Evolutionary conservation across 139 green algal genomes (phyloP).

Genomic region (Yamagishiella unicocca): DNA sequence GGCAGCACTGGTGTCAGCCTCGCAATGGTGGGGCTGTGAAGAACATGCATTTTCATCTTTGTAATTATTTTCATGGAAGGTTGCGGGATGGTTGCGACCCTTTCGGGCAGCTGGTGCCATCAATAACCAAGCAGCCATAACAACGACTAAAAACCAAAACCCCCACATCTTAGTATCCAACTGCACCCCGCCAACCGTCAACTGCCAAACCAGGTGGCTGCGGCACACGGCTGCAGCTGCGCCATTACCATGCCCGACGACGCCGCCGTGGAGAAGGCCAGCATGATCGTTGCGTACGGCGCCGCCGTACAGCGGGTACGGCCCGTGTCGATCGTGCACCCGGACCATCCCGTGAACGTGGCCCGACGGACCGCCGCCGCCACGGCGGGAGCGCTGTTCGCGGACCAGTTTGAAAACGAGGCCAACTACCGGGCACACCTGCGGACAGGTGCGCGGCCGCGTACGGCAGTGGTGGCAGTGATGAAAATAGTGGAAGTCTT

Average conservation of each 20-base stretch:
- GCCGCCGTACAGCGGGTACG: conserved; percentile 86
- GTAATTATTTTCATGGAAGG: no score
- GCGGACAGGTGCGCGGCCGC: background rate
- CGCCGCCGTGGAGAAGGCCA: conserved; percentile 89
- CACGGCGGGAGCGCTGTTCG: conserved; percentile 82
- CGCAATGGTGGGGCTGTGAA: conserved; percentile 85
- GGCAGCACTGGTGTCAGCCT: conserved; percentile 92
- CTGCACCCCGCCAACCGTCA: no score
- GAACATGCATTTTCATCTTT: no score
- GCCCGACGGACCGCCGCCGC: conserved; percentile 71
- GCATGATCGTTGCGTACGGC: conserved; percentile 75
- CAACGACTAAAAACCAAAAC: no score
- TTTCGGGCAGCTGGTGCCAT: no score
- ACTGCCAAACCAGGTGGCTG: conserved; percentile 61
- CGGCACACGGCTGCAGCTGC: conserved; percentile 75
- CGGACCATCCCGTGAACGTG: conserved; percentile 95
- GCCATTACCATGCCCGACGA: conserved; percentile 95
- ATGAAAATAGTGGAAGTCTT: no score
- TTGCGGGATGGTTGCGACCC: no score
- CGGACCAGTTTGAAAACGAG: conserved; percentile 97
- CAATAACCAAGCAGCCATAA: no score
- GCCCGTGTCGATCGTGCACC: conserved; percentile 95
- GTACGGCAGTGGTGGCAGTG: no score
- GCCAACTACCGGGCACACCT: conserved; percentile 79
- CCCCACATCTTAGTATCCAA: no score